These are phyloP conservation scores for Teratosphaeria destructans DNA, from an alignment of 2,329 filamentous ascomycete species.

Conservation along the genomic window DNA sequence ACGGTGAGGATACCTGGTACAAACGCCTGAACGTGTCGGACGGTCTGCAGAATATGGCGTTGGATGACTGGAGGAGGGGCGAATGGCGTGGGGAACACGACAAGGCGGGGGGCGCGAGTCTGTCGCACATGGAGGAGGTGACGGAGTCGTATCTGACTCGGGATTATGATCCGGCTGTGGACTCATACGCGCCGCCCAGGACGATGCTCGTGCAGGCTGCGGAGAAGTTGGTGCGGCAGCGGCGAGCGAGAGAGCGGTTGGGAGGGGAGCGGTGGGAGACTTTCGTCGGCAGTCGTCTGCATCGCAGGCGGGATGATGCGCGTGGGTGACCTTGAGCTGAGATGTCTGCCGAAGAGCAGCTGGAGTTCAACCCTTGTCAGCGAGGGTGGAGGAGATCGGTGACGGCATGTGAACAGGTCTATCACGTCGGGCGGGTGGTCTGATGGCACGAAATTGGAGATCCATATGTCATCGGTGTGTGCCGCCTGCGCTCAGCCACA, in stretches of 20 bases:
- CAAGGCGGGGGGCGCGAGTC: conserved; percentile 29
- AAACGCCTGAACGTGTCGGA: conserved; percentile 39
- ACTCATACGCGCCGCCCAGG: conserved; percentile 36
- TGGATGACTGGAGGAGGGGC: conserved; percentile 39
- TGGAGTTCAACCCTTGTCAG: not conserved
- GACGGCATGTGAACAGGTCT: no score
- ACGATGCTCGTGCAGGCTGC: conserved; percentile 37
- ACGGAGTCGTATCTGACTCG: conserved; percentile 32
- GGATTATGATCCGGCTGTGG: conserved; percentile 26
- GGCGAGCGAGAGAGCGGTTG: conserved; percentile 31
- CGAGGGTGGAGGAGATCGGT: no score
- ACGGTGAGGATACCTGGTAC: conserved; percentile 41
- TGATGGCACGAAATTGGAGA: no score
- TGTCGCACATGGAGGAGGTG: conserved; percentile 35
- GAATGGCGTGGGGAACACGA: conserved; percentile 26
- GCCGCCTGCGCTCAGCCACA: no score
- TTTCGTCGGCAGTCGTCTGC: conserved; percentile 8
- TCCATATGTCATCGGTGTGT: no score
- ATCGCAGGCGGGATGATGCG: not conserved
- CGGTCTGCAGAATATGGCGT: conserved; percentile 35
- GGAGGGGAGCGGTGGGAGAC: conserved; percentile 24
- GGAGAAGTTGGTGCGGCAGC: conserved; percentile 37
- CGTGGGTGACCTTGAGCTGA: not conserved
- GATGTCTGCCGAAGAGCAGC: not conserved
- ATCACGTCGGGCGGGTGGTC: no score